These are phyloP conservation scores for Hypocrella siamensis DNA, from an alignment of 2,329 filamentous ascomycete species.

Conservation along the genomic window DNA sequence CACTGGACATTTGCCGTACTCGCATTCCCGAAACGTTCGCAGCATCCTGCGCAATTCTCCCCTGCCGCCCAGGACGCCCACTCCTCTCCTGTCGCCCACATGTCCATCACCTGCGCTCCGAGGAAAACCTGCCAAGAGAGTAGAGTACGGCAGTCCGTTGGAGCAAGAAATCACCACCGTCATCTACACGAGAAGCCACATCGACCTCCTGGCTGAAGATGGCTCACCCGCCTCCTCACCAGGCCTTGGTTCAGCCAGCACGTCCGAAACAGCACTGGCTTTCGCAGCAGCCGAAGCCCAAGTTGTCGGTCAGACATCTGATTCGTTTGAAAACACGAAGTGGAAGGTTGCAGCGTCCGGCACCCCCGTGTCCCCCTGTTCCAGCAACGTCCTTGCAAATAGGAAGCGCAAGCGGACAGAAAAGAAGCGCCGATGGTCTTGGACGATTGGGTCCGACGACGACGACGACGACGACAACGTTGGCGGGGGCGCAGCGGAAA, in stretches of 20 bases:
- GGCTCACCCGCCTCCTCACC: conserved; percentile 29
- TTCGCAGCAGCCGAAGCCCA: conserved; percentile 38
- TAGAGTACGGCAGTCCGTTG: conserved; percentile 46
- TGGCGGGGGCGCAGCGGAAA: too few relatives aligned
- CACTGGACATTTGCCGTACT: conserved; percentile 28
- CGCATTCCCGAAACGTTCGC: conserved; percentile 40
- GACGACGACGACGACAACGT: conserved; percentile 26
- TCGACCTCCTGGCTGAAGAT: conserved; percentile 45
- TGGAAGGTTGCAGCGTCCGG: conserved; percentile 34
- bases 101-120: conserved; percentile 37
- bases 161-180: conserved; percentile 49
- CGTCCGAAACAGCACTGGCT: conserved; percentile 32
- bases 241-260: conserved; percentile 11
- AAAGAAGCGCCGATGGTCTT: conserved; percentile 49
- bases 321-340: conserved; percentile 48
- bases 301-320: conserved; percentile 46
- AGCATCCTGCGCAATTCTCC: conserved; percentile 54
- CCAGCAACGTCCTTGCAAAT: conserved; percentile 23
- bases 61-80: conserved; percentile 34
- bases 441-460: conserved; percentile 45
- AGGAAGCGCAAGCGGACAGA: conserved; percentile 39
- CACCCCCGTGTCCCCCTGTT: conserved; percentile 21
- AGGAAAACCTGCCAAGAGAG: conserved; percentile 37
- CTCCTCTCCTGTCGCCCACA: conserved; percentile 34
- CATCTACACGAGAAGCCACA: conserved; percentile 45